These are phyloP conservation scores for Acarospora socialis DNA, from an alignment of 2,329 filamentous ascomycete species.

Conservation along the genomic window DNA sequence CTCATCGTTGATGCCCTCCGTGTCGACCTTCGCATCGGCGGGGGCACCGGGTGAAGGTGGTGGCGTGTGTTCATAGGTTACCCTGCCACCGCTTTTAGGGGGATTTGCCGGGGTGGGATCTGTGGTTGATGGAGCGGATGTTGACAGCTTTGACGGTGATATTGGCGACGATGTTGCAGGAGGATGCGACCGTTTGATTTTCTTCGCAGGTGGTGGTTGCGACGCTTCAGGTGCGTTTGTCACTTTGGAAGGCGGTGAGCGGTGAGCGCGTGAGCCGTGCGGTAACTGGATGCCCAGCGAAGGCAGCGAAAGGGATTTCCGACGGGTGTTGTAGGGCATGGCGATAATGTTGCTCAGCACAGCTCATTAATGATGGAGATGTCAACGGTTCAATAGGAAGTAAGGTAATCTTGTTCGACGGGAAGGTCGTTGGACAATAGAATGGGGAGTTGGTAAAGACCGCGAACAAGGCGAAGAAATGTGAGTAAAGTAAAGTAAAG, in stretches of 20 bases:
- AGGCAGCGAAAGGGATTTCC: conserved; percentile 85
- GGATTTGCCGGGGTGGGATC: conserved; percentile 32
- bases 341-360: too few relatives aligned
- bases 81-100: conserved; percentile 32
- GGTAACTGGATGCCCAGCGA: conserved; percentile 83
- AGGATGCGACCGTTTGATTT: conserved; percentile 65
- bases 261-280: conserved; percentile 39
- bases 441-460: too few relatives aligned
- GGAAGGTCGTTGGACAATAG: too few relatives aligned
- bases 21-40: conserved; percentile 48
- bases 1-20: conserved; percentile 79
- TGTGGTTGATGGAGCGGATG: conserved; percentile 22
- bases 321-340: conserved; percentile 96
- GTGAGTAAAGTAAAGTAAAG: too few relatives aligned
- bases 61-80: conserved; percentile 57
- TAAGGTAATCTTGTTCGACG: too few relatives aligned
- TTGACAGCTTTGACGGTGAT: conserved; percentile 17
- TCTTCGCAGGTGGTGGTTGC: conserved; percentile 42
- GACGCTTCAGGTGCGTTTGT: conserved; percentile 43
- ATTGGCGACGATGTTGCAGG: conserved; percentile 29
- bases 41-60: conserved; percentile 52
- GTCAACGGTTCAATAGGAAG: too few relatives aligned
- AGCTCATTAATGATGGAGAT: too few relatives aligned
- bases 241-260: conserved; percentile 48
- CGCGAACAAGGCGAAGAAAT: too few relatives aligned